phyloP scores from a whole-genome alignment of 371 early-diverging fungal species.

The Nematocida parisii region DNA sequence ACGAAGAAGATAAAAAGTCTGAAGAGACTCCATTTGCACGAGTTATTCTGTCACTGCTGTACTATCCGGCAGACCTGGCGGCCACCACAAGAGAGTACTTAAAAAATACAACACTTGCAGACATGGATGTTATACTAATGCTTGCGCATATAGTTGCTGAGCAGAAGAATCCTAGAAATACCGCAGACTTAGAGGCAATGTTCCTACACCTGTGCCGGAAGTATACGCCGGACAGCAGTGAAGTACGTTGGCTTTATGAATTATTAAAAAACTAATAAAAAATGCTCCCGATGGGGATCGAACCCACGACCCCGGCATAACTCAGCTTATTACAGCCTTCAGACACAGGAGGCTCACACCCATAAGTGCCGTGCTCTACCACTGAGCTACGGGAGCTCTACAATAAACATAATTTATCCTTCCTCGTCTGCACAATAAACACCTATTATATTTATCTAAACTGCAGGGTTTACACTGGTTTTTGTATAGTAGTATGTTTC shows the following conservation, averaged over 20 bases:
- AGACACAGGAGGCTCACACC: conserved; percentile 53
- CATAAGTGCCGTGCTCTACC: conserved; percentile 65
- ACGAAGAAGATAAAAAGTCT: conserved; percentile 35
- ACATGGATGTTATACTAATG: conserved; percentile 6
- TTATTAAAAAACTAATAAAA: conserved; percentile 46
- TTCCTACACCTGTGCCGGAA: conserved; percentile 40
- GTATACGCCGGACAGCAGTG: neutral
- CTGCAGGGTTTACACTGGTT: too few relatives aligned
- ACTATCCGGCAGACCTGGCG: neutral
- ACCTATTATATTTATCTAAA: too few relatives aligned
- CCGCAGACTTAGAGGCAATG: conserved; percentile 33
- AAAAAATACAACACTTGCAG: conserved; percentile 18
- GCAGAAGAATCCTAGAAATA: conserved; percentile 2
- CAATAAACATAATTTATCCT: conserved; percentile 2
- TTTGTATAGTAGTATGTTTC: too few relatives aligned
- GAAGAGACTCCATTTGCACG: conserved; percentile 28
- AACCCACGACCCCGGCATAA: conserved; percentile 64
- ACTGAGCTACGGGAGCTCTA: conserved; percentile 62
- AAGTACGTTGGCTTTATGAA: conserved; percentile 13
- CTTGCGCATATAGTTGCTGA: neutral
- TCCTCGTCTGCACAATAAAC: neutral
- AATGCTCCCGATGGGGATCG: conserved; percentile 63
- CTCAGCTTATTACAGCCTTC: conserved; percentile 60
- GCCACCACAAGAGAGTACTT: conserved; percentile 16
- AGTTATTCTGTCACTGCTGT: conserved; percentile 27